phyloP scores from a whole-genome alignment of 306 rosid genomes.

The Rosa rugosa region DNA sequence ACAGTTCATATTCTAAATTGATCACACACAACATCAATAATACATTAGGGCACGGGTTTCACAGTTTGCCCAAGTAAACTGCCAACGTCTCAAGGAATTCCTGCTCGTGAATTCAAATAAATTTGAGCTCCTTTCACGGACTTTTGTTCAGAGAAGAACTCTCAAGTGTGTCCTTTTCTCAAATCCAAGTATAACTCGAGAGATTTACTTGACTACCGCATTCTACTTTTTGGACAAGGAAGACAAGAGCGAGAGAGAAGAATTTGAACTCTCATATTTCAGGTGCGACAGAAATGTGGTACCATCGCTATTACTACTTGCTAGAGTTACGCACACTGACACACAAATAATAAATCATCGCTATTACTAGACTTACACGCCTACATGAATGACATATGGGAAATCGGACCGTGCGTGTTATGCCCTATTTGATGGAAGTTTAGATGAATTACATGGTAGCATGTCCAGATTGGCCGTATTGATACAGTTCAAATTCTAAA shows the following conservation, averaged over 20 bases:
- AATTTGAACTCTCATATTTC: background rate
- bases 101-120: conserved; percentile 4
- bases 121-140: conserved; percentile 1
- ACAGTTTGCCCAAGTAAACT: conserved; percentile 3
- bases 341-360: too few species aligned
- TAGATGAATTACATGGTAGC: too few species aligned
- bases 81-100: background rate
- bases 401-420: too few species aligned
- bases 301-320: too few species aligned
- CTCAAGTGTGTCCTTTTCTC: too few species aligned
- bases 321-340: too few species aligned
- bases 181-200: background rate
- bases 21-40: background rate
- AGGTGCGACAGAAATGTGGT: background rate
- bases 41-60: background rate
- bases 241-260: background rate
- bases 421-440: too few species aligned
- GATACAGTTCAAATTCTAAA: too few species aligned
- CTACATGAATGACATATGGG: too few species aligned
- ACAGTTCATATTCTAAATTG: background rate
- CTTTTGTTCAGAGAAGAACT: background rate
- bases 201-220: too few species aligned
- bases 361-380: too few species aligned
- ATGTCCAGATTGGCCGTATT: too few species aligned
- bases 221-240: background rate